A percentile compares a stretch with the other conserved stretches of the same genome.
Evolutionary conservation across 1,139 yeast species (phyloP).

Genomic region (Hansenula lynferdii): DNA sequence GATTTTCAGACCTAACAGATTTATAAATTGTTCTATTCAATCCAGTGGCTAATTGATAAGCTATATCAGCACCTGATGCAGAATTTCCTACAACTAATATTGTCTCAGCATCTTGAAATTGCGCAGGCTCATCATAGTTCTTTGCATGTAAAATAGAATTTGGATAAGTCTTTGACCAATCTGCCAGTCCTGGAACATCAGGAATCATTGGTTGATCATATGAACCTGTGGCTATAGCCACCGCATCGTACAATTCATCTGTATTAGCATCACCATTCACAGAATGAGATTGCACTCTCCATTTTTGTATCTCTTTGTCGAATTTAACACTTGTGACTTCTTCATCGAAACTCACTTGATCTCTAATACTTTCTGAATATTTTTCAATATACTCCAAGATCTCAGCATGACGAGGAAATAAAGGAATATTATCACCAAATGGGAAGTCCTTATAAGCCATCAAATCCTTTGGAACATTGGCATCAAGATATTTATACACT

Average conservation of each 20-base stretch:
- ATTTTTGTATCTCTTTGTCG: constrained; percentile 8
- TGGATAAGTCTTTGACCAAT: constrained; percentile 43
- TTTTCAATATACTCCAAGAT: constrained; percentile 42
- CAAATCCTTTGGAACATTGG: constrained; percentile 53
- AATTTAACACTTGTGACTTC: constrained; percentile 25
- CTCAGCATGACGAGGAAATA: constrained; percentile 46
- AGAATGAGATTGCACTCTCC: constrained; percentile 29
- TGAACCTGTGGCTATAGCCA: constrained; percentile 57
- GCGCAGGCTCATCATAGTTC: constrained; percentile 47
- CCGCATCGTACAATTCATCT: constrained; percentile 44
- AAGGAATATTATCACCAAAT: constrained; percentile 38
- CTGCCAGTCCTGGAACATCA: constrained; percentile 45
- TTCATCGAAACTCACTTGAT: constrained; percentile 26
- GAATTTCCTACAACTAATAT: constrained; percentile 62
- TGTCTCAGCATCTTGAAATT: constrained; percentile 30
- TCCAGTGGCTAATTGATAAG: constrained; percentile 42
- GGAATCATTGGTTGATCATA: constrained; percentile 56
- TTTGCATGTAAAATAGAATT: constrained; percentile 54
- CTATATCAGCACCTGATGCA: constrained; percentile 58
- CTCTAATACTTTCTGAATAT: constrained; percentile 37
- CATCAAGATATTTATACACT: constrained; percentile 40
- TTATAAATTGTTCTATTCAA: constrained; percentile 39
- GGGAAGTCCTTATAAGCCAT: constrained; percentile 53
- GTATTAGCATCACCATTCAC: constrained; percentile 23
- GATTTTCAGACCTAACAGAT: constrained; percentile 31